A percentile compares a stretch with the other conserved stretches of the same genome.
phyloP scores from a whole-genome alignment of 1,139 yeast genomes.

The Spathaspora jeffriesii region DNA sequence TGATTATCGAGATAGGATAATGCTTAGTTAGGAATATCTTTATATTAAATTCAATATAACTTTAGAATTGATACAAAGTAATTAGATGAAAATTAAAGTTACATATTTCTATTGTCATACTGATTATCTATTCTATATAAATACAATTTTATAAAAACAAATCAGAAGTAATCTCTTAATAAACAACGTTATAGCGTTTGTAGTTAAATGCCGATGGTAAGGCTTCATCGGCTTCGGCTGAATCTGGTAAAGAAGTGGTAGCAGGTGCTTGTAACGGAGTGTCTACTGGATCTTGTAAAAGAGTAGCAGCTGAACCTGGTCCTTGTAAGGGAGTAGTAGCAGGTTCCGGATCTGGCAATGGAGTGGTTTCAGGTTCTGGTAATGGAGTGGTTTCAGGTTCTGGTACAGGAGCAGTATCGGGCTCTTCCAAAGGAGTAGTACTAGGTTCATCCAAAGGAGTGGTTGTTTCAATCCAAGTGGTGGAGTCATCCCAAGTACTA shows the following conservation, averaged over 20 bases:
- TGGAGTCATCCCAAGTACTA: not conserved
- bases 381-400: not conserved
- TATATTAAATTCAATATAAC: no score
- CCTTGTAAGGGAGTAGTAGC: not conserved
- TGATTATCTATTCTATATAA: not conserved
- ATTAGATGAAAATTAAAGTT: no score
- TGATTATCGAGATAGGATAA: no score
- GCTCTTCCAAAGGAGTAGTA: no score
- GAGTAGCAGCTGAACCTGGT: no score
- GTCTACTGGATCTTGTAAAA: no score
- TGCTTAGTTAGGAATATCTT: no score
- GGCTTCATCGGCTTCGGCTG: not conserved
- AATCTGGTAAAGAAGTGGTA: no score
- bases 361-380: not conserved
- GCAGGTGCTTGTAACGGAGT: no score
- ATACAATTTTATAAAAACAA: not conserved
- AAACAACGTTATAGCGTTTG: not conserved
- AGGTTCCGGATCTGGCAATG: no score
- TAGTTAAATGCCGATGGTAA: not conserved
- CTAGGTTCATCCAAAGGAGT: not conserved
- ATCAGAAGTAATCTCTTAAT: not conserved
- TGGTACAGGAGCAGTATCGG: no score
- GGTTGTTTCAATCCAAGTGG: not conserved
- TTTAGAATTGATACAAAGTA: no score
- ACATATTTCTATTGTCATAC: not conserved